Evolutionary conservation across 2,329 filamentous ascomycete species (phyloP), one percentile per base, ranked within the genome.

Genomic region (Rhynchosporium secalis): DNA sequence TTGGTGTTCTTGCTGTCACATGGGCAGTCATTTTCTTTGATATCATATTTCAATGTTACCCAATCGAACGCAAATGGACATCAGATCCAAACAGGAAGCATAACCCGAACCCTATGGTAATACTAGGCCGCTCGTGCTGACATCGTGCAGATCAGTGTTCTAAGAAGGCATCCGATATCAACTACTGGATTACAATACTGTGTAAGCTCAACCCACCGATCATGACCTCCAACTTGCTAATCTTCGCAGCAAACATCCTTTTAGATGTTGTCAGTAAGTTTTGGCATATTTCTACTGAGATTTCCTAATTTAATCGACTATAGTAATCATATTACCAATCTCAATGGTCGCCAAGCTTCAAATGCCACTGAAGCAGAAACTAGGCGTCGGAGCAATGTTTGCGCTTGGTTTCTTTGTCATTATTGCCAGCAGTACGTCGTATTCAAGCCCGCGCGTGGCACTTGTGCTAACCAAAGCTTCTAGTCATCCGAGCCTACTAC

Each of bases 401-500:
- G 62, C 62, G 1, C 51, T 65, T 8, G 62, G 62, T 10, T 43
- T 61, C 33, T 64, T 61, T 26, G 58, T 64, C 28, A 55, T 64
- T 9, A 64, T 64, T 56, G 29, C 58, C 7, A 64, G 62, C 20
- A 61, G 61, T 63, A 56, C 12, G 33, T 10, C 6, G 26, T 4
- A 9, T 15, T 13, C 15, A n/a, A 36, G 3, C 72, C 51, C 2
- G 68, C 64, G 2, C 0, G 9, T 38, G 9, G 1, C 26, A 1
- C n/a, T 36, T 3, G 8, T n/a, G 46, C 1, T 3, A 1, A 31
- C 26, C 7, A 20, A 20, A 36, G 20, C 40, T 15, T 10, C 12
- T 20, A 74, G 72, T 76, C 1, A 71, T 76, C 28, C 73, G 75
- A 62, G 75, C 75, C 3, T 74, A 75, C 29, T 76, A 72, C 33